Evolutionary conservation across 306 rosid species (phyloP), one percentile per base, ranked within the genome.

Genomic region (Elaeagnus macrophylla): DNA sequence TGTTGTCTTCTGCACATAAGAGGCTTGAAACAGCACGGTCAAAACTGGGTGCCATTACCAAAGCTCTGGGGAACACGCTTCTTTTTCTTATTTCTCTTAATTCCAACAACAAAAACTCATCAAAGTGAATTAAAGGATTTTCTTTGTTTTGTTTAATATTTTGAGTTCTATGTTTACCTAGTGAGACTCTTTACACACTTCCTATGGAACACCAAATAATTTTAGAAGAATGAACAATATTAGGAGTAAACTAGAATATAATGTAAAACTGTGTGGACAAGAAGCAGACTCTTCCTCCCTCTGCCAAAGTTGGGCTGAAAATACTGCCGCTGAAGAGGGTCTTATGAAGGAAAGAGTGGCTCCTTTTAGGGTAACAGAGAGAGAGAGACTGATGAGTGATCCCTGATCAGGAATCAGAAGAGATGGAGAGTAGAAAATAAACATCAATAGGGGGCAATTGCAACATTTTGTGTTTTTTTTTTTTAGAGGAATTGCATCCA

Each of bases 41-140:
- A 66, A 82, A 91, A 58, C 95, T 82, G 41, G 99, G 99, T 62
- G 96, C 99, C 99, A 93, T 93, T 77, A 39, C 5, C 14, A n/a
- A 12, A 37, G 41, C 13, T 37, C 2, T 6, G 12, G 3, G 9
- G n/a, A 37, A 12, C 14, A 19, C 3, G 20, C 50, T 39, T 38
- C 38, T 17, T 53, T 45, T 56, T 41, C 20, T 46, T 50, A 41
- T 18, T 37, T 46, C 42, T 49, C 49, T 19, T 37, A 60, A 42
- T 48, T 39, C 12, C 37, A 13, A 5, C 11, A 39, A 35, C 52
- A 19, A 47, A 53, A 49, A 8, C 48, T 41, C 16, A 16, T 39
- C 13, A 10, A 14, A 7, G 61, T 1, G 35, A 6, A 9, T 12
- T 7, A 13, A 41, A 41, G 45, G 10, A 41, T 5, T 41, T 41